These are phyloP conservation scores for Tilletia horrida DNA, from an alignment of 1,284 basidiomycete genomes.

Conservation along the genomic window DNA sequence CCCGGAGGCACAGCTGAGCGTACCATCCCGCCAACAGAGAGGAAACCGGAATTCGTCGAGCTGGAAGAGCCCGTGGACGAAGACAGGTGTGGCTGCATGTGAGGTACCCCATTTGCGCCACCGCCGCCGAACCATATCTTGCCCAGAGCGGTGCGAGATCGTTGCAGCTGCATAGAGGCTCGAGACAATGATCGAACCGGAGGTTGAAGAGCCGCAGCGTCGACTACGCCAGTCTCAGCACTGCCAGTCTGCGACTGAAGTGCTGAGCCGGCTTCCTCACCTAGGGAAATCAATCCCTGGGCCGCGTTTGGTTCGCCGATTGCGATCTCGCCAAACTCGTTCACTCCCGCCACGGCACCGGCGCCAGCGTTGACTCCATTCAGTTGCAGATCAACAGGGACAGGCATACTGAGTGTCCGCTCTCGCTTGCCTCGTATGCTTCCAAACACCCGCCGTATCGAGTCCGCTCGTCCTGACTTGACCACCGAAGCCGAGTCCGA, in stretches of 20 bases:
- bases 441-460: constrained; percentile 13
- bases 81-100: background rate
- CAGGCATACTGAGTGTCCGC: constrained; percentile 10
- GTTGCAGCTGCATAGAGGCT: constrained; percentile 8
- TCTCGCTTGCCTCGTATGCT: constrained; percentile 2
- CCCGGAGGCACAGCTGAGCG: background rate
- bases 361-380: too few relatives aligned
- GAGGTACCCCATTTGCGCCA: background rate
- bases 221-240: too few relatives aligned
- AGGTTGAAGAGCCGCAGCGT: background rate
- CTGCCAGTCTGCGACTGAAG: too few relatives aligned
- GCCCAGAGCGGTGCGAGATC: constrained; percentile 10
- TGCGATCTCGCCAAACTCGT: too few relatives aligned
- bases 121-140: constrained; percentile 5
- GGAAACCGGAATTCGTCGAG: background rate
- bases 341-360: background rate
- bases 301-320: too few relatives aligned
- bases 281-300: too few relatives aligned
- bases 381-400: background rate
- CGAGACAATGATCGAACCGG: background rate
- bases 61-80: background rate
- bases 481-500: background rate
- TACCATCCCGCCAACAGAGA: background rate
- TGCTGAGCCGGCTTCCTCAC: too few relatives aligned
- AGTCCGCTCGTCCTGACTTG: background rate